A percentile compares a stretch with the other conserved stretches of the same genome.
phyloP scores from a whole-genome alignment of 1,139 yeast genomes.

The Candida sojae region DNA sequence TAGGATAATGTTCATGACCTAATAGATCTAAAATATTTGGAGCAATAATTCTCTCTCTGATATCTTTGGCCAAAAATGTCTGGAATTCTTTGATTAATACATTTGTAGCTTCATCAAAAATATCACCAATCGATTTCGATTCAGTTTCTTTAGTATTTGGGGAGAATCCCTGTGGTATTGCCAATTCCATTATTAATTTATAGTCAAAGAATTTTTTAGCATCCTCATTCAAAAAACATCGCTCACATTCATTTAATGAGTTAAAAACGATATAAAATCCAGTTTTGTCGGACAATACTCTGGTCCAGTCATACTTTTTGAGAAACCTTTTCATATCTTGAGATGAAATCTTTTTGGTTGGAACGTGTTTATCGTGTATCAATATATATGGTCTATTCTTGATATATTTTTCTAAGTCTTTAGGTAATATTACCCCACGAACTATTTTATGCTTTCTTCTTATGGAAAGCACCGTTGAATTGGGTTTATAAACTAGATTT shows the following conservation, averaged over 20 bases:
- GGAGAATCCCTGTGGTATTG: constrained; percentile 39
- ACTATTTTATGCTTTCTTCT: constrained; percentile 33
- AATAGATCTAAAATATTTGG: constrained; percentile 67
- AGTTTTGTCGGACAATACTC: constrained; percentile 59
- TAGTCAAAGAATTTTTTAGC: constrained; percentile 55
- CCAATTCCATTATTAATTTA: constrained; percentile 58
- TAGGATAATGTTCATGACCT: constrained; percentile 61
- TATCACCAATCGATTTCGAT: constrained; percentile 22
- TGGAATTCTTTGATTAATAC: constrained; percentile 65
- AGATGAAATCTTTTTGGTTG: constrained; percentile 51
- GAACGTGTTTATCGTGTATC: constrained; percentile 54
- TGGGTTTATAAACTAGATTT: constrained; percentile 21
- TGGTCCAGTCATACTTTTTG: constrained; percentile 61
- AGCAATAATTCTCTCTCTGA: constrained; percentile 72
- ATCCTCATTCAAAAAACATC: constrained; percentile 68
- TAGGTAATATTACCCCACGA: constrained; percentile 42
- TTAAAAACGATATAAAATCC: constrained; percentile 78
- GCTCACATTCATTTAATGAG: constrained; percentile 60
- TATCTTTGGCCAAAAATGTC: constrained; percentile 65
- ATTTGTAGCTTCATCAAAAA: constrained; percentile 59
- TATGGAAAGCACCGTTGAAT: constrained; percentile 38
- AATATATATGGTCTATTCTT: constrained; percentile 58
- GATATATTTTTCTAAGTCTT: constrained; percentile 47
- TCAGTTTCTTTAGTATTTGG: constrained; percentile 13
- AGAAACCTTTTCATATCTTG: constrained; percentile 56